Percentiles rank a stretch among this genome's conserved stretches.
These are phyloP conservation scores for Solanum neorickii DNA, from an alignment of 257 asterid genomes.

Conservation along the genomic window DNA sequence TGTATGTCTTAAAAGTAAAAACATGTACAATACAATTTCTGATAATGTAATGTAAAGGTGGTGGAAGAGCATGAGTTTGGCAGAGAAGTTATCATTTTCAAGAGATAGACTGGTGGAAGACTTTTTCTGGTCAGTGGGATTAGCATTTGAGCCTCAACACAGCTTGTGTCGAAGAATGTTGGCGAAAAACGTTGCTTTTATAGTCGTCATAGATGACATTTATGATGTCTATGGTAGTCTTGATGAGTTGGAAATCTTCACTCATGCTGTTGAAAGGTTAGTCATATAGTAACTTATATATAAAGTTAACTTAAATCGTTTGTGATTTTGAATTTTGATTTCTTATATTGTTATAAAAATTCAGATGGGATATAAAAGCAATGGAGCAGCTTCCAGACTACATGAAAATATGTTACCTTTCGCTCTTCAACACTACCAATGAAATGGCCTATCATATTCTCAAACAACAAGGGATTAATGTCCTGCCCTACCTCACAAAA, in stretches of 20 bases:
- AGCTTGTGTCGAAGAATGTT: background rate
- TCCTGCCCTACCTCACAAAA: background rate
- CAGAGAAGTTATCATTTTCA: constrained; percentile 30
- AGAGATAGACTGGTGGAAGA: constrained; percentile 38
- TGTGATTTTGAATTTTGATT: background rate
- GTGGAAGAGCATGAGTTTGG: constrained; percentile 24
- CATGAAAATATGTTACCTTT: constrained; percentile 9
- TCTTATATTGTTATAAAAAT: too few species aligned
- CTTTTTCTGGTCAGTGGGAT: constrained; percentile 17
- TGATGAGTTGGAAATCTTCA: background rate
- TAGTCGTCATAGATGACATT: background rate
- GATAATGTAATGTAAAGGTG: constrained; percentile 7
- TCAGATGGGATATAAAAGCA: constrained; percentile 7
- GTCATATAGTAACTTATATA: background rate
- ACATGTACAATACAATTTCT: too few species aligned
- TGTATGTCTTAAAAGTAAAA: too few species aligned
- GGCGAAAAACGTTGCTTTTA: background rate
- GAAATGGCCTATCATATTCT: constrained; percentile 11
- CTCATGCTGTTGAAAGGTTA: background rate
- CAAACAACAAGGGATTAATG: background rate
- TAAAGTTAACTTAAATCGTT: too few species aligned
- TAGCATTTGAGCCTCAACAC: background rate
- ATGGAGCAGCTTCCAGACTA: constrained; percentile 10
- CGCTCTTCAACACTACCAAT: background rate
- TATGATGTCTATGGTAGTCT: background rate